A percentile compares a stretch with the other conserved stretches of the same genome.
These are phyloP conservation scores for Funneliformis caledonium DNA, from an alignment of 371 early-diverging fungal species.

Conservation along the genomic window DNA sequence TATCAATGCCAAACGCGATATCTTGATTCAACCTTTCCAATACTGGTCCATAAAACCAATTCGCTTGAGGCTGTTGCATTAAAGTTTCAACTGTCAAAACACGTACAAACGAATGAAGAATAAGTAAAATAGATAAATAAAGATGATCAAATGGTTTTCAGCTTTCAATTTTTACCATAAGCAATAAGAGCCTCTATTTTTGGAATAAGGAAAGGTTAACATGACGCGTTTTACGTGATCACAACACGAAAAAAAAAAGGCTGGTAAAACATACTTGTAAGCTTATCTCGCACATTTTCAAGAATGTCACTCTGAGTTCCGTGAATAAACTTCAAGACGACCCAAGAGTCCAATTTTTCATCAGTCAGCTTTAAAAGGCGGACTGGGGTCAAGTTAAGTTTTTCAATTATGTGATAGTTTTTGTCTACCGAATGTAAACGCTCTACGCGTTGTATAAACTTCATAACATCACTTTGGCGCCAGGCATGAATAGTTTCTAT, in stretches of 20 bases:
- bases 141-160: not conserved
- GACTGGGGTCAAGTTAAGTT: not conserved
- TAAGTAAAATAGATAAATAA: not conserved
- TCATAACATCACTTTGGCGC: slow-evolving; percentile 11
- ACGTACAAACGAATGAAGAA: not conserved
- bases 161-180: not conserved
- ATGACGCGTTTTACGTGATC: not conserved
- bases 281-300: not conserved
- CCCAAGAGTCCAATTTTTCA: not conserved
- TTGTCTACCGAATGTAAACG: not conserved
- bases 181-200: not conserved
- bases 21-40: not conserved
- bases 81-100: slow-evolving; percentile 1
- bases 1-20: not conserved
- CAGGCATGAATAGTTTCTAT: not conserved
- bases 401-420: slow-evolving; percentile 4
- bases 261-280: not conserved
- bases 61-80: not conserved
- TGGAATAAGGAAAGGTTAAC: not conserved
- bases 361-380: slow-evolving; percentile 3
- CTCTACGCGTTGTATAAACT: slow-evolving; percentile 26
- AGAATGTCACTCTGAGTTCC: not conserved
- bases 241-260: not conserved
- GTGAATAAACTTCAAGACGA: not conserved
- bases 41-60: not conserved